phyloP scores from a whole-genome alignment of 2,329 filamentous ascomycete genomes.

The Dothideomycetes sp. region DNA sequence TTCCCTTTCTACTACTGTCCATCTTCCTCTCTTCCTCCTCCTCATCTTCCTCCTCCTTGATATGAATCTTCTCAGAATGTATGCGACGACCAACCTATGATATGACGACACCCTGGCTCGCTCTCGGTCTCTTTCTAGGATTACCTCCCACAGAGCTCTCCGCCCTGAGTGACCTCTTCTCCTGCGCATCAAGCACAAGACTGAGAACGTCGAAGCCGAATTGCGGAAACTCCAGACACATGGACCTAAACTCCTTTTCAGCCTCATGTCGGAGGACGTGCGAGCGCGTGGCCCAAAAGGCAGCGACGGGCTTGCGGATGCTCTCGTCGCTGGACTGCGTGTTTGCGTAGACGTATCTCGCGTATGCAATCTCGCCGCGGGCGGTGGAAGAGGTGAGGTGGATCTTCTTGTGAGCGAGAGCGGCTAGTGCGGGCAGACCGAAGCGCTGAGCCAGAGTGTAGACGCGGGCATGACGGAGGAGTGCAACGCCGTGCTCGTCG shows the following conservation, averaged over 20 bases:
- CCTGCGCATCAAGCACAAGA: slow-evolving; percentile 41
- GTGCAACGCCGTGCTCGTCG: slow-evolving; percentile 69
- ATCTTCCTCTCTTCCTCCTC: too few species aligned
- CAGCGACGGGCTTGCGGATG: slow-evolving; percentile 74
- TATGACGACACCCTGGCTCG: slow-evolving; percentile 9
- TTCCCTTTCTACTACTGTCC: too few species aligned
- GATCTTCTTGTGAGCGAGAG: slow-evolving; percentile 77
- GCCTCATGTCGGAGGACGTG: slow-evolving; percentile 78
- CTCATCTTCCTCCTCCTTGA: too few species aligned
- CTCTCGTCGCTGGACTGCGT: slow-evolving; percentile 57
- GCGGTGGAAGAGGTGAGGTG: slow-evolving; percentile 82
- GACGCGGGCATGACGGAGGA: slow-evolving; percentile 79
- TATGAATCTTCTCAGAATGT: too few species aligned
- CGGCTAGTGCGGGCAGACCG: slow-evolving; percentile 53
- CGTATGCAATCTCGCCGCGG: slow-evolving; percentile 83
- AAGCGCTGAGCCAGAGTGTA: slow-evolving; percentile 83
- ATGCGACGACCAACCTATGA: too few species aligned
- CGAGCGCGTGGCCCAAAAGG: slow-evolving; percentile 75
- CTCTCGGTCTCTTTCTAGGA: slow-evolving; percentile 25
- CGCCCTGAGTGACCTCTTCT: slow-evolving; percentile 29
- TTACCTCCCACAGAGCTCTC: slow-evolving; percentile 24
- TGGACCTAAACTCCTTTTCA: slow-evolving; percentile 69
- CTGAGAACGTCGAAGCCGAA: slow-evolving; percentile 89
- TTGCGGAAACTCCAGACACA: slow-evolving; percentile 82
- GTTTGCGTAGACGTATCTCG: slow-evolving; percentile 77